Percentiles rank a stretch among this genome's conserved stretches.
These are phyloP conservation scores for Solanum hybrid DNA, from an alignment of 305 asterid genomes.

Conservation along the genomic window DNA sequence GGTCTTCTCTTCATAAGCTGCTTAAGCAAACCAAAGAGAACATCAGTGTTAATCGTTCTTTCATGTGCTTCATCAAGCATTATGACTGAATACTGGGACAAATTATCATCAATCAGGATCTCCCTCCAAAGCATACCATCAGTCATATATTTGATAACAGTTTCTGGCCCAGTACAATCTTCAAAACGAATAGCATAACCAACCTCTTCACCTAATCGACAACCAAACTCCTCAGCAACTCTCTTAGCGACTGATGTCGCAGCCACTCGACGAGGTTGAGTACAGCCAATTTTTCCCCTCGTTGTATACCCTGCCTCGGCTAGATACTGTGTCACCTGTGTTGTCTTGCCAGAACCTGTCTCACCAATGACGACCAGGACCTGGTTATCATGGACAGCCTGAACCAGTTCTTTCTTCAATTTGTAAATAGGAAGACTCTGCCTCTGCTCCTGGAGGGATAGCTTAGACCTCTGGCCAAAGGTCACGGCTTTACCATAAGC, in stretches of 20 bases:
- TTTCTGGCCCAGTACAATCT: constrained; percentile 93
- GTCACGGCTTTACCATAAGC: constrained; percentile 79
- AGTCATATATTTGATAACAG: constrained; percentile 91
- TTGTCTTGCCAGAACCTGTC: constrained; percentile 91
- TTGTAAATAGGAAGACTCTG: constrained; percentile 80
- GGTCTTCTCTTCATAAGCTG: constrained; percentile 65
- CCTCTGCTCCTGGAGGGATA: constrained; percentile 85
- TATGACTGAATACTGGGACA: constrained; percentile 77
- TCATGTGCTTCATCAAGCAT: constrained; percentile 96
- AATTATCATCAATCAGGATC: constrained; percentile 67
- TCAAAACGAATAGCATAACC: constrained; percentile 87
- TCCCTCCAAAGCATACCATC: constrained; percentile 96
- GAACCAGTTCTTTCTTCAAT: constrained; percentile 69
- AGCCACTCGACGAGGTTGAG: constrained; percentile 98
- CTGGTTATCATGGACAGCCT: constrained; percentile 82
- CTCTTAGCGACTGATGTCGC: constrained; percentile 95
- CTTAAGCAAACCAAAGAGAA: constrained; percentile 68
- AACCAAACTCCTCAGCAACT: constrained; percentile 90
- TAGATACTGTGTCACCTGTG: constrained; percentile 88
- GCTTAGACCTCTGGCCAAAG: constrained; percentile 88
- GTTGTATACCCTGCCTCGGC: constrained; percentile 95
- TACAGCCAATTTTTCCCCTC: constrained; percentile 85
- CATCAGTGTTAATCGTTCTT: constrained; percentile 76
- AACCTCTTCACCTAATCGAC: constrained; percentile 86
- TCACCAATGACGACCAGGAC: constrained; percentile 87